Evolutionary conservation across 1,139 yeast species (phyloP).

Genomic region (Keqinozyma sinolaborantium): DNA sequence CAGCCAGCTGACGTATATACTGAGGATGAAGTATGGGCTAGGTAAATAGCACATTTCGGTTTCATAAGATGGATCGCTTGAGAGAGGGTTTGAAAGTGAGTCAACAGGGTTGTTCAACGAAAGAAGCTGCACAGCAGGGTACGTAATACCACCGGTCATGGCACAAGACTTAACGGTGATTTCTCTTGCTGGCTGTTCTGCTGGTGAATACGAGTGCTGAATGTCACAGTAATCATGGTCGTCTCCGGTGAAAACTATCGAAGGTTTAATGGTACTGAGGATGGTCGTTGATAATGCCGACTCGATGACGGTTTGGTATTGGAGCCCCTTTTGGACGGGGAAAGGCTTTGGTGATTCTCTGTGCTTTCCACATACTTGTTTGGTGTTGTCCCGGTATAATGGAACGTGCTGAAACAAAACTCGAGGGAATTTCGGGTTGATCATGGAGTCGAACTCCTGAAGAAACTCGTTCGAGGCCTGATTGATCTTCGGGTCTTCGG

Average conservation of each 20-base stretch:
- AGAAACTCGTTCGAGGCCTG: slow-evolving; percentile 24
- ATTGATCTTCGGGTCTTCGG: slow-evolving; percentile 23
- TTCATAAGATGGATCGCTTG: slow-evolving; percentile 16
- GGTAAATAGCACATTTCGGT: slow-evolving; percentile 73
- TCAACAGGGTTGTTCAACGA: slow-evolving; percentile 56
- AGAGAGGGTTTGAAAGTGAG: slow-evolving; percentile 4
- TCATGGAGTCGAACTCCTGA: slow-evolving; percentile 13
- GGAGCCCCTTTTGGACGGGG: slow-evolving; percentile 66
- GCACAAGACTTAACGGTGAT: slow-evolving; percentile 86
- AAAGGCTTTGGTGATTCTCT: slow-evolving; percentile 54
- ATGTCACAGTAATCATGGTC: slow-evolving; percentile 58
- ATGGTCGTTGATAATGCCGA: slow-evolving; percentile 55
- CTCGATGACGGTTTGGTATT: slow-evolving; percentile 52
- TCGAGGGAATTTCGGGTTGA: slow-evolving; percentile 48
- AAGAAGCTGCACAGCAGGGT: slow-evolving; percentile 83
- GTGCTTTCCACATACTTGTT: slow-evolving; percentile 39
- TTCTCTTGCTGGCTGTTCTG: slow-evolving; percentile 67
- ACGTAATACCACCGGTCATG: slow-evolving; percentile 85
- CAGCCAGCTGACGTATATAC: slow-evolving; percentile 9
- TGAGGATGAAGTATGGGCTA: slow-evolving; percentile 44
- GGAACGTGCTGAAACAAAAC: slow-evolving; percentile 62
- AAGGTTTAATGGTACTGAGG: slow-evolving; percentile 33
- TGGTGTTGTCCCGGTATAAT: slow-evolving; percentile 32
- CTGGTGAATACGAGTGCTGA: slow-evolving; percentile 17
- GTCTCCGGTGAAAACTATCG: slow-evolving; percentile 45